Base-by-base conservation (phyloP, 2,329 filamentous ascomycete species). In the Epichloe festucae region DNA sequence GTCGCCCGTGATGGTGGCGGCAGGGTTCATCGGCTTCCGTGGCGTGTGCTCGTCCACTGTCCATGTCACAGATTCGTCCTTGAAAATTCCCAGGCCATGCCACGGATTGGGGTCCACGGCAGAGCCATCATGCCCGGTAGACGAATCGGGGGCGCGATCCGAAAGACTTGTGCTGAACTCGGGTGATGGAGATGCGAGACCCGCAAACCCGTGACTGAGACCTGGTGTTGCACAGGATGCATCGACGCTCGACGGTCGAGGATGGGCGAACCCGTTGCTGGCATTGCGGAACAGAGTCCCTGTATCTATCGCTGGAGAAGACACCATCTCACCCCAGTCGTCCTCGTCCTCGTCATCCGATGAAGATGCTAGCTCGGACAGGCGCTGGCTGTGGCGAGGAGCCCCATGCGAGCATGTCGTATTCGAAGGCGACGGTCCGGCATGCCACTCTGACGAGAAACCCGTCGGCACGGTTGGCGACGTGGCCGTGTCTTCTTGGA, bases 291-390 rank as follows among this genome's bases (percentile, higher is more conserved):
- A 35, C n/a, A 51, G 19, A 39, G 46, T 15, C n/a, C 11, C 47
- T 31, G 42, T 15, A 39, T 46, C 49, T 34, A n/a, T 51, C 2
- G 61, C 56, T 2, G 67, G 62, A 4, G 65, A 67, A 3, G 65
- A 62, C 36, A 81, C 68, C 78, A 81, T 81, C 54, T 81, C 78
- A 2, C 78, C 78, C 78, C 78, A 81, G 39, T 81, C 77, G 44
- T 79, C 76, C 2, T 78, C 75, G 3, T 21, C 34, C 8, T 21
- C 19, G 14, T n/a, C 38, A 40, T 17, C 38, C 43, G 8, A 35
- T n/a, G 4, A 35, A 35, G n/a, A 11, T 23, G 35, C 35, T 27
- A 8, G 12, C 35, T 27, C 43, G 11, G 43, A 2, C 46, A 19
- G 35, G 8, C 35, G 15, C 8, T 15, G 31, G 31, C 31, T 10